phyloP scores from a whole-genome alignment of 768 basidiomycete genomes.

The Pulveroboletus sp. region DNA sequence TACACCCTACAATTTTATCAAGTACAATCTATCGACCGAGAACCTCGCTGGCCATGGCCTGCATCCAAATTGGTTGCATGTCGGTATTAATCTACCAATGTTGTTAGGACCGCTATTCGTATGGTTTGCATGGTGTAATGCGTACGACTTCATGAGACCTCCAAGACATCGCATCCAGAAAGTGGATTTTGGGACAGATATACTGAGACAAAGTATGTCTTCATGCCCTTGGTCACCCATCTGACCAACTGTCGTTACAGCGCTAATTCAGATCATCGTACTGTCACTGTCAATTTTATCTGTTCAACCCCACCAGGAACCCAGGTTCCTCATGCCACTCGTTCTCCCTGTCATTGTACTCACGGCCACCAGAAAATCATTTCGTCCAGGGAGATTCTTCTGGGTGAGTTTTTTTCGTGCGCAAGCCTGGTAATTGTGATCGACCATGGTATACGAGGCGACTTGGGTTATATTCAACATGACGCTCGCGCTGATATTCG shows the following conservation, averaged over 20 bases:
- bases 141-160: conserved; percentile 5
- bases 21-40: conserved; percentile 33
- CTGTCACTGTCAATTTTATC: conserved; percentile 30
- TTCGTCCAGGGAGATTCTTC: conserved; percentile 28
- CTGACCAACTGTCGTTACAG: conserved; percentile 16
- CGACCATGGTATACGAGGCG: conserved; percentile 13
- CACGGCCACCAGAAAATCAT: conserved; percentile 20
- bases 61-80: conserved; percentile 38
- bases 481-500: conserved; percentile 30
- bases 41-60: conserved; percentile 38
- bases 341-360: conserved; percentile 32
- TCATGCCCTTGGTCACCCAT: background rate
- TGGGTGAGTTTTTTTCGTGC: conserved; percentile 25
- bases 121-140: conserved; percentile 16
- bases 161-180: background rate
- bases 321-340: conserved; percentile 35
- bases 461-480: conserved; percentile 29
- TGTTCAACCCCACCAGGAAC: conserved; percentile 37
- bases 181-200: conserved; percentile 10
- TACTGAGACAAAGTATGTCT: conserved; percentile 17
- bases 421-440: background rate
- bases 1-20: conserved; percentile 37
- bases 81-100: conserved; percentile 37
- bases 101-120: conserved; percentile 34
- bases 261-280: conserved; percentile 27